Evolutionary conservation across 2,329 filamentous ascomycete species (phyloP).

Genomic region (Tolypocladium cylindrosporum): DNA sequence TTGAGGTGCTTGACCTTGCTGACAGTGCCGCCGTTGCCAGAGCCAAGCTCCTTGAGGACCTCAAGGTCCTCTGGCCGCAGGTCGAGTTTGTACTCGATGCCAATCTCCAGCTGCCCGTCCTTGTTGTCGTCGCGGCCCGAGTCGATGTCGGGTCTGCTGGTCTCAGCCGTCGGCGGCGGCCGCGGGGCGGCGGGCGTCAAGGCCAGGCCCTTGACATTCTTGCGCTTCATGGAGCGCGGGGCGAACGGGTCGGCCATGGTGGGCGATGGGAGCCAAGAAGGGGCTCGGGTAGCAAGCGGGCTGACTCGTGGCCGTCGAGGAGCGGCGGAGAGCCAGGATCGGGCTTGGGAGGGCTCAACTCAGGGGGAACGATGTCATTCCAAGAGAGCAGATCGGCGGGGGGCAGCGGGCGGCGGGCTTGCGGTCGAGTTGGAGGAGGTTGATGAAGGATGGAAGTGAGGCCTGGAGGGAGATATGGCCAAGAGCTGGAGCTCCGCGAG

Average conservation of each 20-base stretch:
- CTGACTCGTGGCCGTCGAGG: background rate
- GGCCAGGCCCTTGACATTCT: slow-evolving; percentile 95
- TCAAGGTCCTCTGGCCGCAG: slow-evolving; percentile 85
- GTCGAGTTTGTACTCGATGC: slow-evolving; percentile 92
- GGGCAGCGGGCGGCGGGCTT: background rate
- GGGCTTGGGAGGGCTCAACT: background rate
- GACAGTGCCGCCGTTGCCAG: slow-evolving; percentile 94
- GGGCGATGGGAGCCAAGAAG: slow-evolving; percentile 3
- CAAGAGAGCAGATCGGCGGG: background rate
- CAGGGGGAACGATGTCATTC: background rate
- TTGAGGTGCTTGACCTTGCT: slow-evolving; percentile 95
- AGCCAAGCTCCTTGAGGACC: slow-evolving; percentile 86
- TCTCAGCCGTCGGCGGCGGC: slow-evolving; percentile 60
- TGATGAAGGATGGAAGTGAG: background rate
- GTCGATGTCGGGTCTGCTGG: slow-evolving; percentile 51
- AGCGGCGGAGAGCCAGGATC: background rate
- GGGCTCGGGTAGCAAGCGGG: background rate
- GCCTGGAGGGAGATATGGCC: background rate
- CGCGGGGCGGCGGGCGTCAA: slow-evolving; percentile 71
- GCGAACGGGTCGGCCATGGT: slow-evolving; percentile 54
- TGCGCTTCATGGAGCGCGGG: slow-evolving; percentile 87
- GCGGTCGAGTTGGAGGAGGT: background rate
- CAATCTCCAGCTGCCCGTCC: slow-evolving; percentile 71
- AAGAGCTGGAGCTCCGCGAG: background rate
- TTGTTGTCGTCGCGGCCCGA: slow-evolving; percentile 50